These are phyloP conservation scores for Boletellus deceptivus DNA, from an alignment of 1,284 basidiomycete genomes.

Conservation along the genomic window DNA sequence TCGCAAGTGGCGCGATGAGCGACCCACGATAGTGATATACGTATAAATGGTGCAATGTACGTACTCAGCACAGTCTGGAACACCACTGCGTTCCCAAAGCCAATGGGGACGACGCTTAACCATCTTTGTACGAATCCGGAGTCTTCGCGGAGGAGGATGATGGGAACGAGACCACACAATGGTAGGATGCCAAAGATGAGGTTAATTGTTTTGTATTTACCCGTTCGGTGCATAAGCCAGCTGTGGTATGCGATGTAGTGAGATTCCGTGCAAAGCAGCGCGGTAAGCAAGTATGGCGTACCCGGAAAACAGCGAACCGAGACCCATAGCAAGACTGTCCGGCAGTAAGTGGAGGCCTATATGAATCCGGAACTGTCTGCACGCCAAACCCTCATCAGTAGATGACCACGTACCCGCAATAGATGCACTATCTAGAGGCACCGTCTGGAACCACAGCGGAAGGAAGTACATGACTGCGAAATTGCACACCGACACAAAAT, in stretches of 20 bases:
- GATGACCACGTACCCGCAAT: conserved; percentile 43
- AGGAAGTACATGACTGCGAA: conserved; percentile 75
- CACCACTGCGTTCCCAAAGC: conserved; percentile 23
- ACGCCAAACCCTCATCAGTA: not conserved
- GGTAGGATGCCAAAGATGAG: conserved; percentile 21
- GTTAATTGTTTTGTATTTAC: conserved; percentile 19
- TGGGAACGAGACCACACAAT: conserved; percentile 18
- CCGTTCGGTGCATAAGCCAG: conserved; percentile 22
- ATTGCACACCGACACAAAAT: conserved; percentile 71
- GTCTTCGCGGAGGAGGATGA: conserved; percentile 20
- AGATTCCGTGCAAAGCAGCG: not conserved
- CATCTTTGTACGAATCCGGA: conserved; percentile 22
- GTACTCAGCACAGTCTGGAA: conserved; percentile 22
- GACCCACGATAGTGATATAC: not conserved
- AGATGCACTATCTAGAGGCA: conserved; percentile 65
- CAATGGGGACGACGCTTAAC: conserved; percentile 21
- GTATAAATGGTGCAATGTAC: not conserved
- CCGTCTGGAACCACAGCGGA: conserved; percentile 85
- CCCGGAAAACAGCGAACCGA: conserved; percentile 21
- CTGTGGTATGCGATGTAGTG: not conserved
- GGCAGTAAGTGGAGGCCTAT: conserved; percentile 21
- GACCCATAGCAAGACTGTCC: conserved; percentile 19
- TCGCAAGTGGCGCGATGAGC: not conserved
- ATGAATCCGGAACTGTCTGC: too few species aligned
- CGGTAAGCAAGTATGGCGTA: not conserved